These are phyloP conservation scores for Erigeron philadelphicus DNA, from an alignment of 140 eudicot species.

Conservation along the genomic window DNA sequence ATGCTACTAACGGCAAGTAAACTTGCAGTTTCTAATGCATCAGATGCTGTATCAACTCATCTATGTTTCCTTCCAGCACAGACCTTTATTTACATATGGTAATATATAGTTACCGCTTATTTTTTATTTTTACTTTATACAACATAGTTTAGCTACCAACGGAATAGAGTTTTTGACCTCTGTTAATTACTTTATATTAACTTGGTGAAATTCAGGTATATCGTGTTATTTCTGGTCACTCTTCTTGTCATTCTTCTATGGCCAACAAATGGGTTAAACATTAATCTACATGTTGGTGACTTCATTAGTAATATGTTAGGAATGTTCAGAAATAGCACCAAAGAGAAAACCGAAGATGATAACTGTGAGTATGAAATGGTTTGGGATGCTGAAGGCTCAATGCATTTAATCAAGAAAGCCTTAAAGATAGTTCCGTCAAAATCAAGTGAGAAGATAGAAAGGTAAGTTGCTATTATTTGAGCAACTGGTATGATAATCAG, in stretches of 20 bases:
- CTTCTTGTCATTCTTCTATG: slow-evolving; percentile 56
- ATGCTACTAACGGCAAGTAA: slow-evolving; percentile 76
- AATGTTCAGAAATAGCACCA: slow-evolving; percentile 34
- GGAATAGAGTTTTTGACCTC: neutral
- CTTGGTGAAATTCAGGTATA: slow-evolving; percentile 49
- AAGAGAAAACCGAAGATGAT: slow-evolving; percentile 84
- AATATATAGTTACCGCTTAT: slow-evolving; percentile 5
- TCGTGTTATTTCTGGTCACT: slow-evolving; percentile 57
- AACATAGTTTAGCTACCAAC: slow-evolving; percentile 2
- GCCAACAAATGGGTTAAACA: slow-evolving; percentile 58
- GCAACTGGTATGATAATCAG: neutral
- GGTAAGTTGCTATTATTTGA: slow-evolving; percentile 32
- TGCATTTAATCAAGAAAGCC: slow-evolving; percentile 83
- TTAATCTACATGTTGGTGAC: slow-evolving; percentile 35
- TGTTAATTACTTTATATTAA: slow-evolving; percentile 3
- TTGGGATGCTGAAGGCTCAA: slow-evolving; percentile 98
- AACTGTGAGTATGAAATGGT: slow-evolving; percentile 79
- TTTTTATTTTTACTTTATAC: too few species aligned
- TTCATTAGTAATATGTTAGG: slow-evolving; percentile 23
- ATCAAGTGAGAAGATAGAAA: slow-evolving; percentile 53
- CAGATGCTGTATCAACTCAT: slow-evolving; percentile 42
- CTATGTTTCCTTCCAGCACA: slow-evolving; percentile 86
- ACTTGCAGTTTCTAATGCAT: slow-evolving; percentile 33
- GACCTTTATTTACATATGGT: slow-evolving; percentile 72
- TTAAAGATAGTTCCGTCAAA: slow-evolving; percentile 26